Evolutionary conservation across 345 rosid genomes (phyloP).

Genomic region (Eucalyptus curtisii): DNA sequence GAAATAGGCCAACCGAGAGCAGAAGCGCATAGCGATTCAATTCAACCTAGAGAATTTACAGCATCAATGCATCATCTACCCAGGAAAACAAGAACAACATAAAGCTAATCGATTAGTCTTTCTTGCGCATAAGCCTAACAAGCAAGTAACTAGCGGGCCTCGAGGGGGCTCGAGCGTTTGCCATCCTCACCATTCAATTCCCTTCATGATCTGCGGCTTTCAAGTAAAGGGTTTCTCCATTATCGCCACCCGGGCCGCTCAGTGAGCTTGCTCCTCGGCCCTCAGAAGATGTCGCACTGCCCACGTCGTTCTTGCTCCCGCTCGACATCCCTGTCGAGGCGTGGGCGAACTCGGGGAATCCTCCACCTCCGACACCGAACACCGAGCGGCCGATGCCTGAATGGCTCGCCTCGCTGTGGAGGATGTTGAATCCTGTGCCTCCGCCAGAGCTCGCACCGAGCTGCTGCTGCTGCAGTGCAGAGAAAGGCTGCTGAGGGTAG

Average conservation of each 20-base stretch:
- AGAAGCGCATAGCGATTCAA: neutral
- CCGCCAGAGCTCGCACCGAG: constrained; percentile 78
- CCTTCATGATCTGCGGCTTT: constrained; percentile 62
- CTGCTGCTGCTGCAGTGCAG: constrained; percentile 48
- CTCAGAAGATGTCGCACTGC: constrained; percentile 46
- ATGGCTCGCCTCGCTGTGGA: constrained; percentile 39
- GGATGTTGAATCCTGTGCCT: constrained; percentile 45
- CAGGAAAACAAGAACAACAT: neutral
- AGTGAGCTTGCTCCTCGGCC: constrained; percentile 77
- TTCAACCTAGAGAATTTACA: neutral
- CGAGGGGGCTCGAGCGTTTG: neutral
- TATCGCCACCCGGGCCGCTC: constrained; percentile 25
- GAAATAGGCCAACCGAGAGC: neutral
- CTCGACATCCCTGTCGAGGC: neutral
- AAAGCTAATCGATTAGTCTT: neutral
- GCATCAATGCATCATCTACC: neutral
- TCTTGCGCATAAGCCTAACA: neutral
- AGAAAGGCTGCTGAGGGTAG: constrained; percentile 33
- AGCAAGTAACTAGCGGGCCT: neutral
- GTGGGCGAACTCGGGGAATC: constrained; percentile 52
- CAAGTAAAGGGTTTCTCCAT: constrained; percentile 86
- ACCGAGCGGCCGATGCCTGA: constrained; percentile 51
- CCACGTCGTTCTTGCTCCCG: constrained; percentile 64
- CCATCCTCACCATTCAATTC: constrained; percentile 34
- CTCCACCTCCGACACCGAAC: constrained; percentile 25